phyloP scores from a whole-genome alignment of 2,329 filamentous ascomycete genomes.

The Pseudogymnoascus sp. region DNA sequence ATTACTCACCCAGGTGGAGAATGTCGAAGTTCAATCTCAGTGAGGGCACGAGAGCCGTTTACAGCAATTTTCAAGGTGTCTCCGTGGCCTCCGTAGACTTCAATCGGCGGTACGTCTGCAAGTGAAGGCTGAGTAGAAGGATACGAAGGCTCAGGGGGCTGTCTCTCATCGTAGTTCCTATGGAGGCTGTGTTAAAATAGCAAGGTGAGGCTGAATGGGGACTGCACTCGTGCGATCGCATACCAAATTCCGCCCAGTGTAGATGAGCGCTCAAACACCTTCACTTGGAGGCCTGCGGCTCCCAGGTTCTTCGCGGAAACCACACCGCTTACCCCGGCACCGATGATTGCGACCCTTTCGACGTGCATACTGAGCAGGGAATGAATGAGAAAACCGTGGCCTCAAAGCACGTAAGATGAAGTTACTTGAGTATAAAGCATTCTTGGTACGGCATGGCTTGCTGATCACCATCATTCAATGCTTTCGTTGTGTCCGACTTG shows the following conservation, averaged over 20 bases:
- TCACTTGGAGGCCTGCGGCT: slow-evolving; percentile 39
- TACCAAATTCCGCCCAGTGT: slow-evolving; percentile 51
- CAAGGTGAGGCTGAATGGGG: not conserved
- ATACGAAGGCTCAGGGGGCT: slow-evolving; percentile 19
- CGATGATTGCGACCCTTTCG: slow-evolving; percentile 38
- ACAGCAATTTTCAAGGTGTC: not conserved
- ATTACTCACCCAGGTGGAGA: slow-evolving; percentile 22
- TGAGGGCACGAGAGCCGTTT: not conserved
- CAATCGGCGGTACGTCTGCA: slow-evolving; percentile 15
- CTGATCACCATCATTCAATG: not conserved
- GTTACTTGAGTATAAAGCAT: not conserved
- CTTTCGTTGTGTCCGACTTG: not conserved
- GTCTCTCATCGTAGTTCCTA: slow-evolving; percentile 16
- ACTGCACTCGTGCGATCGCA: slow-evolving; percentile 16
- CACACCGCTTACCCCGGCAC: slow-evolving; percentile 45
- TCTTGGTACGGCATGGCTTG: not conserved
- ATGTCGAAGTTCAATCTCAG: slow-evolving; percentile 15
- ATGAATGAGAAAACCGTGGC: not conserved
- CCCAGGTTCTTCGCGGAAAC: slow-evolving; percentile 40
- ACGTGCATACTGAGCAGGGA: not conserved
- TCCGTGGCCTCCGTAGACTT: not conserved
- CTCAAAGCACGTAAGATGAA: not conserved
- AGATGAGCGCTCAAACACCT: slow-evolving; percentile 46
- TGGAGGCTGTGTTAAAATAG: not conserved
- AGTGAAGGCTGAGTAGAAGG: slow-evolving; percentile 20